Percentiles rank a stretch among this genome's conserved stretches.
Evolutionary conservation across 2,329 filamentous ascomycete species (phyloP).

Genomic region (Trichophyton mentagrophytes): DNA sequence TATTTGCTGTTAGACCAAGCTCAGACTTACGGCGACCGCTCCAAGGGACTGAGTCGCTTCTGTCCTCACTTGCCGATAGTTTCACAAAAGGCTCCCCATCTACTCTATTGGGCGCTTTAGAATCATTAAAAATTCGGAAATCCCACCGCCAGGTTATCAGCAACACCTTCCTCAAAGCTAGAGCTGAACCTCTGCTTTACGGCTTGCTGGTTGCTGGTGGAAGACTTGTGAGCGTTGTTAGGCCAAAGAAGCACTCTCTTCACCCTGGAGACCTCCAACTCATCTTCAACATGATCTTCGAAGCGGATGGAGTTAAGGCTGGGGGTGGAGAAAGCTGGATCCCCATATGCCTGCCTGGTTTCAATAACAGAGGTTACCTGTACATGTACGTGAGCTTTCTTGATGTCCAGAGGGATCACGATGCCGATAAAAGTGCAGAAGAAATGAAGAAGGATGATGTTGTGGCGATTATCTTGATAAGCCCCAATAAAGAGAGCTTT

Average conservation of each 20-base stretch:
- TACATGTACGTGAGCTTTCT: slow-evolving; percentile 99
- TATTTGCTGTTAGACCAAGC: slow-evolving; percentile 85
- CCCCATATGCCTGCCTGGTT: slow-evolving; percentile 84
- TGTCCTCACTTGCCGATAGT: slow-evolving; percentile 84
- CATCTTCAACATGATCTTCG: slow-evolving; percentile 99
- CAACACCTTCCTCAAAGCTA: slow-evolving; percentile 67
- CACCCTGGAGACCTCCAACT: slow-evolving; percentile 92
- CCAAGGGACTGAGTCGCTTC: slow-evolving; percentile 77
- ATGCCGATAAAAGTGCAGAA: slow-evolving; percentile 16
- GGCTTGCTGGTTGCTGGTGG: slow-evolving; percentile 87
- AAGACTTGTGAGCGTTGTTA: slow-evolving; percentile 82
- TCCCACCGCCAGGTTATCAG: slow-evolving; percentile 77
- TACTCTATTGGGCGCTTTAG: slow-evolving; percentile 73
- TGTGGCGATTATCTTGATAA: slow-evolving; percentile 86
- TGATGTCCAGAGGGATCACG: slow-evolving; percentile 37
- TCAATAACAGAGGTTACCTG: slow-evolving; percentile 91
- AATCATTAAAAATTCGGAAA: slow-evolving; percentile 86
- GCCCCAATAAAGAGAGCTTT: slow-evolving; percentile 84
- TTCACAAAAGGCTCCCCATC: slow-evolving; percentile 90
- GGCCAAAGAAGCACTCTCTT: slow-evolving; percentile 86
- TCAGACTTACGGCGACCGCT: slow-evolving; percentile 82
- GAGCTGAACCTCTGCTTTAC: slow-evolving; percentile 70
- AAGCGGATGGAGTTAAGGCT: slow-evolving; percentile 80
- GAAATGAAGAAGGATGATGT: slow-evolving; percentile 45
- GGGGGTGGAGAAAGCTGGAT: slow-evolving; percentile 97